Percentiles rank a stretch among this genome's conserved stretches.
Conservation (phyloP, 768 basidiomycete species). For the Amanita fuliginea region DNA sequence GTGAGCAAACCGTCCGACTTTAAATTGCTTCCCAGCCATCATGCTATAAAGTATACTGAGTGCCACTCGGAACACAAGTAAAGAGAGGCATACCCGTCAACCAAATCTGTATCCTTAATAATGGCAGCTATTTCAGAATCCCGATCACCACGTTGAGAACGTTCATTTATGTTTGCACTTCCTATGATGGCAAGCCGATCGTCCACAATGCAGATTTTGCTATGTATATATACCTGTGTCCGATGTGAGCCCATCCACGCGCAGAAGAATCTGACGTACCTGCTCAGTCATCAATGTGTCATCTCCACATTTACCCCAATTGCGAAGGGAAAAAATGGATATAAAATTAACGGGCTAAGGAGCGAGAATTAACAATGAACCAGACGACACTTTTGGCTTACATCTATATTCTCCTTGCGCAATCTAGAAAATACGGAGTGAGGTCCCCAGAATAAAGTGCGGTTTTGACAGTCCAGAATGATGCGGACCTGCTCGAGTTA, state of each 20-base stretch:
- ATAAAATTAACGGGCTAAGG: conserved; percentile 86
- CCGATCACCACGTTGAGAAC: conserved; percentile 90
- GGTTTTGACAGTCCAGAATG: conserved; percentile 91
- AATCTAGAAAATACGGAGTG: conserved; percentile 85
- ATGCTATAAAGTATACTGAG: conserved; percentile 34
- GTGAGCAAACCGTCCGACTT: conserved; percentile 96
- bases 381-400: conserved; percentile 23
- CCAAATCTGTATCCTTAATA: conserved; percentile 95
- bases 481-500: conserved; percentile 59
- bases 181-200: conserved; percentile 92
- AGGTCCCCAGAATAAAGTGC: conserved; percentile 79
- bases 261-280: conserved; percentile 23
- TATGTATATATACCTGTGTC: conserved; percentile 78
- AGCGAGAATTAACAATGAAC: background rate
- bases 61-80: background rate
- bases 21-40: conserved; percentile 91
- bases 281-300: conserved; percentile 84
- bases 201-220: conserved; percentile 84
- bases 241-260: conserved; percentile 3
- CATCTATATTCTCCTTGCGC: conserved; percentile 81
- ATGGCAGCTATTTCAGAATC: conserved; percentile 93
- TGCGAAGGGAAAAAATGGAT: conserved; percentile 80
- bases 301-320: conserved; percentile 86
- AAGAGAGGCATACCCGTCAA: conserved; percentile 54
- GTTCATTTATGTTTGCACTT: conserved; percentile 96